Evolutionary conservation across 371 early-diverging fungal genomes (phyloP), one percentile per base, ranked within the genome.

Genomic region (Mucor racemosus): DNA sequence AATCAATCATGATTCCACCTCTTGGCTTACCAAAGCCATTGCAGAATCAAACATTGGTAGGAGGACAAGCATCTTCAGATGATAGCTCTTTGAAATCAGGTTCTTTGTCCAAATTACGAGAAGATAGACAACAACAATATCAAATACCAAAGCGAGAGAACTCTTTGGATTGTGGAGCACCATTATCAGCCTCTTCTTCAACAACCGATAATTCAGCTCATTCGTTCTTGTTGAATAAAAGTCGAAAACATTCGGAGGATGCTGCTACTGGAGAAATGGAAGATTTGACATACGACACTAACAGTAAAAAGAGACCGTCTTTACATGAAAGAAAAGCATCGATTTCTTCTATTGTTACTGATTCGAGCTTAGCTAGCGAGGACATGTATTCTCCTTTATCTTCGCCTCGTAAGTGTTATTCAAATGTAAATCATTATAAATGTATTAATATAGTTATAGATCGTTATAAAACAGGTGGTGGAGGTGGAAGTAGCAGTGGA

Each of bases 21-120:
- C 57, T 61, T 14, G 57, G 44, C 4, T 33, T 59, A 35, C 69
- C 68, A 4, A 62, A 65, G 17, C 54, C 34, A 15, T n/a, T 31
- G 41, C 66, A n/a, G 41, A 50, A 33, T 7, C 58, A 40, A 34
- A 19, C 21, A 40, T 7, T 14, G 7, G 31, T 17, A 50, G 26
- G 6, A 13, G 15, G 46, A 31, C 38, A 57, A 21, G 6, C 41
- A 8, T 38, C 63, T 26, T 40, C 3, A 8, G 71, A 71, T 9
- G 62, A 62, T 44, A 33, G 39, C n/a, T 72, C 69, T 33, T 38
- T 71, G 19, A 76, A 76, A 64, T 68, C 74, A 13, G 76, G 76
- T 0, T 76, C 76, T 19, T 39, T 76, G 34, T 74, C 71, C n/a
- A 76, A 71, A 17, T 34, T 74, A 35, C 62, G 74, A 50, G 72